Percentiles rank a stretch among this genome's conserved stretches.
phyloP scores from a whole-genome alignment of 2,329 filamentous ascomycete genomes.

The Colletotrichum australisinense region DNA sequence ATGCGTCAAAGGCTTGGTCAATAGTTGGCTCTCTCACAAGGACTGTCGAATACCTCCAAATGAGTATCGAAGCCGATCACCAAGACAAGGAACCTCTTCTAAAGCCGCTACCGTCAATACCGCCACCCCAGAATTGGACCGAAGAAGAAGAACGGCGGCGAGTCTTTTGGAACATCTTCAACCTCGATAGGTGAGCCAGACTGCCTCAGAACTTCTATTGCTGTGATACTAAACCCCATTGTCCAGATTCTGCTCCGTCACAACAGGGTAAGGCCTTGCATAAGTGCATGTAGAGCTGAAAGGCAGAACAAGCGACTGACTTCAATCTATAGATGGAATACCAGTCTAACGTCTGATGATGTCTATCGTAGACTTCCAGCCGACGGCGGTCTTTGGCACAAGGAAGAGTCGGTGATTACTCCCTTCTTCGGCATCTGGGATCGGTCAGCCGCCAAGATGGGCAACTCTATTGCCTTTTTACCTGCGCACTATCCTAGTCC shows the following conservation, averaged over 20 bases:
- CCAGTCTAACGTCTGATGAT: conserved; percentile 46
- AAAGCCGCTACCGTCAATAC: conserved; percentile 42
- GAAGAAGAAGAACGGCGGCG: conserved; percentile 46
- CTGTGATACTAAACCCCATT: rapidly evolving
- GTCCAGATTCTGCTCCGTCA: conserved; percentile 40
- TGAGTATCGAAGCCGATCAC: conserved; percentile 37
- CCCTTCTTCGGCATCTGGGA: conserved; percentile 60
- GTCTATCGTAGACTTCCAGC: conserved; percentile 45
- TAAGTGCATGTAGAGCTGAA: too few species aligned
- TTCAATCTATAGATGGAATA: conserved; percentile 43
- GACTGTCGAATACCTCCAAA: conserved; percentile 36
- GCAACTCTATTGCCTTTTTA: conserved; percentile 52
- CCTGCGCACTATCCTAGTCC: conserved; percentile 46
- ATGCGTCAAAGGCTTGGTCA: conserved; percentile 37
- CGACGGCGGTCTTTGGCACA: conserved; percentile 55
- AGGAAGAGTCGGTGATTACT: conserved; percentile 49
- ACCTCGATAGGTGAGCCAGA: conserved; percentile 42
- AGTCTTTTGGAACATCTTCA: conserved; percentile 48
- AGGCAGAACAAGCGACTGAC: neutral
- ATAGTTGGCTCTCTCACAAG: conserved; percentile 36
- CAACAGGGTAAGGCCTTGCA: conserved; percentile 35
- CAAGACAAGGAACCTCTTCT: conserved; percentile 33
- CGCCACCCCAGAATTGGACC: conserved; percentile 44
- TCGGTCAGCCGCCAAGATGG: conserved; percentile 50
- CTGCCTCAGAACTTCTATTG: neutral